Evolutionary conservation across 2,329 filamentous ascomycete genomes (phyloP).

Genomic region (Niveomyces coronatus): DNA sequence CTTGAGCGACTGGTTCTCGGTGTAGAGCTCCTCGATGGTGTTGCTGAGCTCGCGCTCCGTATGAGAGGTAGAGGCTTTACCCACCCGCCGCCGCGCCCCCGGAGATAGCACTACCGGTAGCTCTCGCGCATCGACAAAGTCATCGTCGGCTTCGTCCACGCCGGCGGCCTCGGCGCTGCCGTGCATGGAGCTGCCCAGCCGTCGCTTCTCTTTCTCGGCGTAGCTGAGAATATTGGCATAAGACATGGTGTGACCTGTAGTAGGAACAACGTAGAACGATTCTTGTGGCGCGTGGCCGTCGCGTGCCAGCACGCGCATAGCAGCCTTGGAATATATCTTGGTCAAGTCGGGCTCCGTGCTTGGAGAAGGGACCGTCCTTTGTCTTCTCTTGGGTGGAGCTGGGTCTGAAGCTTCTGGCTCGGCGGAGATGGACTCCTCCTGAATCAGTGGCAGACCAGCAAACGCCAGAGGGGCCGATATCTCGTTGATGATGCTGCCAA

Average conservation of each 20-base stretch:
- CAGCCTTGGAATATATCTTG: conserved; percentile 76
- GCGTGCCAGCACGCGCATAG: conserved; percentile 66
- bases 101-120: conserved; percentile 39
- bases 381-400: conserved; percentile 27
- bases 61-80: conserved; percentile 27
- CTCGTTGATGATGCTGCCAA: conserved; percentile 78
- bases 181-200: conserved; percentile 41
- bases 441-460: conserved; percentile 72
- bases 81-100: conserved; percentile 29
- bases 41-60: conserved; percentile 44
- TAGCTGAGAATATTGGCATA: conserved; percentile 81
- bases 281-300: conserved; percentile 55
- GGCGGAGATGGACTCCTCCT: conserved; percentile 32
- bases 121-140: conserved; percentile 83
- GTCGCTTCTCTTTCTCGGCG: conserved; percentile 55
- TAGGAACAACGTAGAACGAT: conserved; percentile 92
- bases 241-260: conserved; percentile 80
- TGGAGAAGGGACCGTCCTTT: conserved; percentile 21
- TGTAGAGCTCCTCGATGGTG: conserved; percentile 75
- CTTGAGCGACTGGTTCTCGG: conserved; percentile 81
- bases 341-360: conserved; percentile 63
- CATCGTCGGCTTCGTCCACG: conserved; percentile 60
- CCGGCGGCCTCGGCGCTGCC: conserved; percentile 35
- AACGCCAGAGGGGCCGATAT: conserved; percentile 88
- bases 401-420: conserved; percentile 24